Percentiles rank a stretch among this genome's conserved stretches.
Evolutionary conservation across 805 yeast genomes (phyloP).

Genomic region (Lipomyces sp.): DNA sequence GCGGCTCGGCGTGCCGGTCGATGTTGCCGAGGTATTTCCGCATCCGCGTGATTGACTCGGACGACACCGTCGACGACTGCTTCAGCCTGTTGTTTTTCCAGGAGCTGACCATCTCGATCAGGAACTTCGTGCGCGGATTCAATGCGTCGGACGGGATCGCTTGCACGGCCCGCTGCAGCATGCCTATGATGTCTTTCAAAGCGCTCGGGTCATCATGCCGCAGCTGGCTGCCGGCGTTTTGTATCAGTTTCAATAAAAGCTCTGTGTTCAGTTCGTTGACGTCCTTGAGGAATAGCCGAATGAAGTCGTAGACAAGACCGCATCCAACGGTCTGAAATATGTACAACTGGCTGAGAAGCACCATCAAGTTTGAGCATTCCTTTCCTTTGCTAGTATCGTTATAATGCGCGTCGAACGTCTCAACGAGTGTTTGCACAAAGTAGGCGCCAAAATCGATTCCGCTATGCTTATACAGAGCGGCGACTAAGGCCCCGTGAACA

Average conservation of each 20-base stretch:
- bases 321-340: slow-evolving; percentile 74
- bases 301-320: slow-evolving; percentile 71
- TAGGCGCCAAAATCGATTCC: slow-evolving; percentile 90
- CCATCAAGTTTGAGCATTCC: slow-evolving; percentile 63
- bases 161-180: slow-evolving; percentile 50
- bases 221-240: slow-evolving; percentile 74
- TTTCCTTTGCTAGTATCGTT: slow-evolving; percentile 37
- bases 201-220: slow-evolving; percentile 88
- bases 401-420: slow-evolving; percentile 52
- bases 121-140: slow-evolving; percentile 69
- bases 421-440: slow-evolving; percentile 77
- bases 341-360: slow-evolving; percentile 72
- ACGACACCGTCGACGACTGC: slow-evolving; percentile 34
- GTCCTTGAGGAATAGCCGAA: slow-evolving; percentile 49
- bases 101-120: slow-evolving; percentile 80
- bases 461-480: slow-evolving; percentile 68
- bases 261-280: slow-evolving; percentile 75
- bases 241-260: slow-evolving; percentile 63
- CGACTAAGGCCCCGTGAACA: slow-evolving; percentile 71
- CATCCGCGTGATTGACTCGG: slow-evolving; percentile 57
- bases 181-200: slow-evolving; percentile 69
- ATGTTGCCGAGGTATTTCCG: slow-evolving; percentile 61
- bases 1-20: slow-evolving; percentile 55
- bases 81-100: slow-evolving; percentile 81
- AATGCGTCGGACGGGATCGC: slow-evolving; percentile 32